Evolutionary conservation across 2,329 filamentous ascomycete genomes (phyloP), one percentile per base, ranked within the genome.

Genomic region (Fusarium sp.): DNA sequence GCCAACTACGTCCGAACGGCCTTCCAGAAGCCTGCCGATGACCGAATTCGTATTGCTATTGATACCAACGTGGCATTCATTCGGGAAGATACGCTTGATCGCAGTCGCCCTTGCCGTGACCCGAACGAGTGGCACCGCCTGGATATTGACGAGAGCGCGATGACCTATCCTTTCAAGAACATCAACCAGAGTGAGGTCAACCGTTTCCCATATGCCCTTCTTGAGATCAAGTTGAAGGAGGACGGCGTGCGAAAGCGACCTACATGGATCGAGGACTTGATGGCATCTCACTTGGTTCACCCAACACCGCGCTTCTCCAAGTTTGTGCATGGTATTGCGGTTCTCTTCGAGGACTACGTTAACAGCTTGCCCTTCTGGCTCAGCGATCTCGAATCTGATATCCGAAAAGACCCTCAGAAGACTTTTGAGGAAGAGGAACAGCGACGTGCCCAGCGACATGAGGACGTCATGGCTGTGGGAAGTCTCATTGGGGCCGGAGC

Each of bases 331-430:
- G 96, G 96, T 66, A 91, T 97, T 7, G 94, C 95, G 10, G 91
- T 91, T 41, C 86, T 99, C 4, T 98, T 98, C 73, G 96, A 98
- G 76, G 94, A 99, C 80, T 90, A 97, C 76, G 94, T 99, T 79
- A 98, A 98, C 82, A 94, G 90, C 68, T 90, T 98, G 76, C 96
- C 96, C 16, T 98, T 98, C 83, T 99, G 96, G 96, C 87, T 98
- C 34, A 91, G 91, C 75, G 92, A 97, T 68, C 86, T 98, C 45
- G 95, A 98, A 77, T 93, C 89, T 32, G 96, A 99, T 77, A 99
- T 99, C 77, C 91, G 95, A 72, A 94, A 93, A 78, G 94, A 98
- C 77, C 96, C 96, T 0, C 92, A 96, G 78, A 87, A 88, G 68
- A 95, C 95, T 0, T 98, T 97, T 77, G 92, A 97, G 70, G 92